Evolutionary conservation across 768 basidiomycete species (phyloP).

Genomic region (Podaxis mareebaensis): DNA sequence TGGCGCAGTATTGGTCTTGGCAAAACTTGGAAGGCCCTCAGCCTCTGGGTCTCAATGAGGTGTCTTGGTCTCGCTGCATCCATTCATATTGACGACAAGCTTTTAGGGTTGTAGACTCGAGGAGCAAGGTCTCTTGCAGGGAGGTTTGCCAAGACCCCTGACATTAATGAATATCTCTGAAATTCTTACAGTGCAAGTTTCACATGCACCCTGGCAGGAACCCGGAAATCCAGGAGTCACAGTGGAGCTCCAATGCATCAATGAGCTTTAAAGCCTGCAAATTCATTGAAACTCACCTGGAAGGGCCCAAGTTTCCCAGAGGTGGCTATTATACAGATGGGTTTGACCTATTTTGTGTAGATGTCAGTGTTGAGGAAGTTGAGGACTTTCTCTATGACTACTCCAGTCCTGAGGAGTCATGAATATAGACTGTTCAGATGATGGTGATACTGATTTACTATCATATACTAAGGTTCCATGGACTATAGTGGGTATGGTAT

Average conservation of each 20-base stretch:
- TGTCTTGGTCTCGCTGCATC: constrained; percentile 22
- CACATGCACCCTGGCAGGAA: constrained; percentile 81
- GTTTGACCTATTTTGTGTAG: constrained; percentile 31
- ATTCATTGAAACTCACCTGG: constrained; percentile 55
- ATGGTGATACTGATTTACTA: constrained; percentile 23
- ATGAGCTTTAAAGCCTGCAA: constrained; percentile 58
- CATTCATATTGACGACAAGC: constrained; percentile 12
- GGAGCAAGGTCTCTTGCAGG: constrained; percentile 63
- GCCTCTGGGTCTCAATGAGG: constrained; percentile 57
- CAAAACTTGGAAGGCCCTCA: constrained; percentile 34
- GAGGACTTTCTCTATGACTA: constrained; percentile 27
- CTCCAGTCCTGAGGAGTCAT: constrained; percentile 31
- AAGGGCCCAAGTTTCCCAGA: constrained; percentile 25
- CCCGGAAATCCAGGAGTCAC: constrained; percentile 63
- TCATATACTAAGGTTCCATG: neutral
- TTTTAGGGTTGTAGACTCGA: constrained; percentile 61
- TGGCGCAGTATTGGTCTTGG: constrained; percentile 6
- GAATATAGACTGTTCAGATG: constrained; percentile 33
- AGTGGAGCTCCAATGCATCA: constrained; percentile 65
- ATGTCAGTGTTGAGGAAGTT: constrained; percentile 37
- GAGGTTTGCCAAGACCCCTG: constrained; percentile 40
- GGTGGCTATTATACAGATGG: neutral
- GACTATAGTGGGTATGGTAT: neutral
- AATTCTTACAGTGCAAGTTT: constrained; percentile 50
- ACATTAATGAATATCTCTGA: constrained; percentile 5